Evolutionary conservation across 1,284 basidiomycete genomes (phyloP).

Genomic region (Tylopilus microsporus): DNA sequence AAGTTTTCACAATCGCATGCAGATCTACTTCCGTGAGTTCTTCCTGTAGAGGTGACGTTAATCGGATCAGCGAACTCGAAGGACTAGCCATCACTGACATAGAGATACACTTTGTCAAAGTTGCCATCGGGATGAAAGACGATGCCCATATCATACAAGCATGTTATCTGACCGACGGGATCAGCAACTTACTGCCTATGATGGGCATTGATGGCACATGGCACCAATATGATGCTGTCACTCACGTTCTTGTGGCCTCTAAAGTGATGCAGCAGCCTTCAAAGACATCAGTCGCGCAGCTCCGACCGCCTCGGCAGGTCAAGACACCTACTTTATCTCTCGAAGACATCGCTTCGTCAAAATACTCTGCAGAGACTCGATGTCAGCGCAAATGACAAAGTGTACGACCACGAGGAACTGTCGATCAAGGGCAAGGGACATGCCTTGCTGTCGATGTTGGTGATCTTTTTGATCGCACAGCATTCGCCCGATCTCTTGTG

Average conservation of each 20-base stretch:
- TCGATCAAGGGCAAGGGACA: conserved; percentile 9
- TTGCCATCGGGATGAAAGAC: conserved; percentile 83
- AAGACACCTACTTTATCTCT: conserved; percentile 73
- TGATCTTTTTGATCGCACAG: conserved; percentile 95
- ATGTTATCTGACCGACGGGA: conserved; percentile 60
- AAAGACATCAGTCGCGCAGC: conserved; percentile 5
- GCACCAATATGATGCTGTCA: conserved; percentile 13
- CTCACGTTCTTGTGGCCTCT: conserved; percentile 92
- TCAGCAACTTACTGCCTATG: conserved; percentile 5
- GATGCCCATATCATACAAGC: conserved; percentile 96
- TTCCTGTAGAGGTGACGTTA: conserved; percentile 50
- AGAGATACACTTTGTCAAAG: conserved; percentile 95
- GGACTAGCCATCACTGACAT: conserved; percentile 47
- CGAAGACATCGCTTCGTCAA: conserved; percentile 91
- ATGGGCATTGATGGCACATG: neutral
- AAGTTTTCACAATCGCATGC: conserved; percentile 79
- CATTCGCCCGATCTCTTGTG: conserved; percentile 82
- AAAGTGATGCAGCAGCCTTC: conserved; percentile 88
- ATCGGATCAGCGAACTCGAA: neutral
- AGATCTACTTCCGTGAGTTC: conserved; percentile 99
- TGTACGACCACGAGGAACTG: neutral
- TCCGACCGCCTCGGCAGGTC: neutral
- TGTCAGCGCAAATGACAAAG: neutral
- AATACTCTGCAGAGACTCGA: conserved; percentile 47
- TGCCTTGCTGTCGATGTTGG: conserved; percentile 93